These are phyloP conservation scores for Cladosporium phlei DNA, from an alignment of 2,329 filamentous ascomycete genomes.

Conservation along the genomic window DNA sequence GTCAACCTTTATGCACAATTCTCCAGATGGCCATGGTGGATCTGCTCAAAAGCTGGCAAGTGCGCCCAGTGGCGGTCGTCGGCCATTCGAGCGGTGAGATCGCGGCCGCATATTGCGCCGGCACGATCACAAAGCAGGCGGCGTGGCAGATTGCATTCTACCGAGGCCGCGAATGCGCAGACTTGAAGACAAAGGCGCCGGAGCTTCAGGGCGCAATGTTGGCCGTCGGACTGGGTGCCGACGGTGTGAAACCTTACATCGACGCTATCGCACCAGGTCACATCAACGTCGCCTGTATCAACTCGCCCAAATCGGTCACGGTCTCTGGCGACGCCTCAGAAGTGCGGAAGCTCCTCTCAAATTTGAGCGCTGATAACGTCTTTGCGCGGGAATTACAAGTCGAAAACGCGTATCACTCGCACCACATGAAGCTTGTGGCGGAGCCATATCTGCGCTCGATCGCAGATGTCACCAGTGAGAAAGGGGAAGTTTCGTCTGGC, in stretches of 20 bases:
- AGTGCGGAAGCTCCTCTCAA: not conserved
- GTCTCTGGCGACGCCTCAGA: slow-evolving; percentile 30
- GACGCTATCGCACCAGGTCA: not conserved
- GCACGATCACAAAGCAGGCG: slow-evolving; percentile 9
- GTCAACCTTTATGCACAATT: slow-evolving; percentile 52
- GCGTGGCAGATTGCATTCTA: slow-evolving; percentile 19
- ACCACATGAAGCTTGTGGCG: slow-evolving; percentile 26
- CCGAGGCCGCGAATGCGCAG: slow-evolving; percentile 16
- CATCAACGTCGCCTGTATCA: slow-evolving; percentile 35
- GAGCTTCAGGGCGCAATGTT: slow-evolving; percentile 32
- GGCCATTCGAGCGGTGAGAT: slow-evolving; percentile 30
- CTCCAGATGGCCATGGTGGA: slow-evolving; percentile 49
- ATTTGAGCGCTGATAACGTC: not conserved
- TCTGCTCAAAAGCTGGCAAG: slow-evolving; percentile 26
- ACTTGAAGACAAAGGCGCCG: slow-evolving; percentile 5
- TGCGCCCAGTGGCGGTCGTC: slow-evolving; percentile 20
- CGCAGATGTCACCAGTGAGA: not conserved
- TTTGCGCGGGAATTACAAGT: slow-evolving; percentile 20
- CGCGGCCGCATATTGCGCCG: slow-evolving; percentile 26
- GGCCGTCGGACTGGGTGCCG: slow-evolving; percentile 25
- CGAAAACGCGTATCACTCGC: slow-evolving; percentile 41
- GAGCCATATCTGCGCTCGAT: not conserved
- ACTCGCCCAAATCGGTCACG: slow-evolving; percentile 40
- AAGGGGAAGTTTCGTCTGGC: too few species aligned
- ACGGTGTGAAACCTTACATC: slow-evolving; percentile 20